Percentiles rank a stretch among this genome's conserved stretches.
Conservation (phyloP, 2,329 filamentous ascomycete genomes). For the Chrysoporthe austroafricana region DNA sequence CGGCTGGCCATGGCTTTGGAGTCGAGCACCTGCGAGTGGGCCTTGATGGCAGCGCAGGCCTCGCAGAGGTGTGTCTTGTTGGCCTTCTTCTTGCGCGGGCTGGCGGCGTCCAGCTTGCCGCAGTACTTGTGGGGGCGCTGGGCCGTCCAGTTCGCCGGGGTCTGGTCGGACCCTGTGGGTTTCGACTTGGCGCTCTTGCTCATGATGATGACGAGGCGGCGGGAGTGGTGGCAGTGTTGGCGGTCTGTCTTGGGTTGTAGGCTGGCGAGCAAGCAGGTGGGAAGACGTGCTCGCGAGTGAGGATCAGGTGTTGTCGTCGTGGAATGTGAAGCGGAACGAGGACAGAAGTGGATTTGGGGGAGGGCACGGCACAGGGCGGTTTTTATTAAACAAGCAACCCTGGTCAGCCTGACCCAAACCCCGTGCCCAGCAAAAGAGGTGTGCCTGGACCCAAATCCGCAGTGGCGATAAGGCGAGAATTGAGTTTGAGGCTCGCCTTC, state of each 20-base stretch:
- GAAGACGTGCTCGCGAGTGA: no score
- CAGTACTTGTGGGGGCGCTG: conserved; percentile 27
- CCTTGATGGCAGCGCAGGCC: conserved; percentile 25
- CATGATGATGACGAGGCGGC: conserved; percentile 19
- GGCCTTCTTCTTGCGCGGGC: conserved; percentile 25
- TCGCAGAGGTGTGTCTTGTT: conserved; percentile 29
- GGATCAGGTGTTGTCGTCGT: no score
- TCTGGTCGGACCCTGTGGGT: conserved; percentile 22
- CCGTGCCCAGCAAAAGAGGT: not conserved
- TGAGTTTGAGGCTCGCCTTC: not conserved
- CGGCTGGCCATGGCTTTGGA: conserved; percentile 19
- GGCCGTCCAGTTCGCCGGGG: conserved; percentile 25
- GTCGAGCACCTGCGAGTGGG: conserved; percentile 21
- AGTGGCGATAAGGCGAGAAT: conserved; percentile 3
- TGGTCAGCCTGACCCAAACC: not conserved
- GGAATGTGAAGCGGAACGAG: no score
- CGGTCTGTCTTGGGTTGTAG: no score
- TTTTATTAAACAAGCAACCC: not conserved
- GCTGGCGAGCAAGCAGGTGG: no score
- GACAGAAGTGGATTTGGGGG: no score
- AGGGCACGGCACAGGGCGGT: not conserved
- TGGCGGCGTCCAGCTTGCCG: conserved; percentile 27
- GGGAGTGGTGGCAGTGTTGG: not conserved
- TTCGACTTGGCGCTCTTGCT: conserved; percentile 35
- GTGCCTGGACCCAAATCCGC: conserved; percentile 11